Conservation (phyloP, 768 basidiomycete genomes). For the Podaxis rugospora region DNA sequence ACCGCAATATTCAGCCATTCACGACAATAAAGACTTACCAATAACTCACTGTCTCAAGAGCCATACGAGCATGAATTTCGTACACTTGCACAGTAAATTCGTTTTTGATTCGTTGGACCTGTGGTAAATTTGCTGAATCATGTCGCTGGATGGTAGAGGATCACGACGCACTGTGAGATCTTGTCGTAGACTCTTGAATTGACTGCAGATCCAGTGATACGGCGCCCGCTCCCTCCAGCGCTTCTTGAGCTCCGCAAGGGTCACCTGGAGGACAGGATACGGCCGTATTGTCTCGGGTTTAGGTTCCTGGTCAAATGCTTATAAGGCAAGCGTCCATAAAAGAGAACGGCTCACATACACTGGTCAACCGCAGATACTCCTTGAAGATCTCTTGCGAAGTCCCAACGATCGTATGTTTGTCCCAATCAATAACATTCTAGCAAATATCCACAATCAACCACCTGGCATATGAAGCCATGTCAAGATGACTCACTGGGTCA, state of each 20-base stretch:
- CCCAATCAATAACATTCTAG: slow-evolving; percentile 97
- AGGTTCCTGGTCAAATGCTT: slow-evolving; percentile 68
- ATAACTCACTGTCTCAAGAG: slow-evolving; percentile 42
- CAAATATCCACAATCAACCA: slow-evolving; percentile 1
- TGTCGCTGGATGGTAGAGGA: neutral
- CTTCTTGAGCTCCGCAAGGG: slow-evolving; percentile 79
- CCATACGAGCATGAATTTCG: slow-evolving; percentile 97
- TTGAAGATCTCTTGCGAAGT: slow-evolving; percentile 89
- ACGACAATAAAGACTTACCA: neutral
- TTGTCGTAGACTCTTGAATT: slow-evolving; percentile 96
- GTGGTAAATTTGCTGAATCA: neutral
- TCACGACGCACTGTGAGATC: slow-evolving; percentile 83
- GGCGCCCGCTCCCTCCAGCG: slow-evolving; percentile 77
- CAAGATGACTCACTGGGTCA: slow-evolving; percentile 52
- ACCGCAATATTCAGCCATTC: slow-evolving; percentile 5
- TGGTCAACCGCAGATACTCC: slow-evolving; percentile 91
- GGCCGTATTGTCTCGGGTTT: slow-evolving; percentile 94
- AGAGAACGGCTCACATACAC: slow-evolving; percentile 40
- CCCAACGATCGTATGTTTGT: slow-evolving; percentile 91
- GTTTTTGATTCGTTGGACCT: slow-evolving; percentile 99
- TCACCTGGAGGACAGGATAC: slow-evolving; percentile 76
- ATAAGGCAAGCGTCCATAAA: slow-evolving; percentile 8
- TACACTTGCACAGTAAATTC: slow-evolving; percentile 97
- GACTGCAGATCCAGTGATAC: slow-evolving; percentile 93
- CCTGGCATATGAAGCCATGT: neutral